Evolutionary conservation across 306 rosid genomes (phyloP).

Genomic region (Heteromeles arbutifolia): DNA sequence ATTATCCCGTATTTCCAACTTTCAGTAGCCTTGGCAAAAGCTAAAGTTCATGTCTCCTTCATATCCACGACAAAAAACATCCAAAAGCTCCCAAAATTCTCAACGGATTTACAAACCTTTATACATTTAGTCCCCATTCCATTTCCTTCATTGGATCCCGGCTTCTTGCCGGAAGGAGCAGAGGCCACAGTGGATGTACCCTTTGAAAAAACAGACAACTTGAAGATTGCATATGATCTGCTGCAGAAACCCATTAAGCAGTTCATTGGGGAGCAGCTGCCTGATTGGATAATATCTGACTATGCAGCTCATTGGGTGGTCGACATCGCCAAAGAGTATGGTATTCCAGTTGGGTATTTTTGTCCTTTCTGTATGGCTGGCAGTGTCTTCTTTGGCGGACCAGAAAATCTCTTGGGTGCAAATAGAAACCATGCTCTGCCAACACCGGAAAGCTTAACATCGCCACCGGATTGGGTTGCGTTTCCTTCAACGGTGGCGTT

Average conservation of each 20-base stretch:
- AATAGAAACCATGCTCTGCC: background rate
- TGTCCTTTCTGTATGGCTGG: background rate
- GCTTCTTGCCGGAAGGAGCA: constrained; percentile 14
- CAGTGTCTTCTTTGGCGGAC: background rate
- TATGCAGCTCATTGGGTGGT: background rate
- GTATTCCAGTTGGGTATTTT: background rate
- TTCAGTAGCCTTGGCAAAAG: constrained; percentile 13
- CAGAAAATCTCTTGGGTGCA: background rate
- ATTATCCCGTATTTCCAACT: constrained; percentile 10
- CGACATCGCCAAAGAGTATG: background rate
- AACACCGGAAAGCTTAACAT: background rate
- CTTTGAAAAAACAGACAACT: constrained; percentile 1
- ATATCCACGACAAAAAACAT: constrained; percentile 17
- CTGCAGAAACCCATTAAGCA: background rate
- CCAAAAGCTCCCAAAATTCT: constrained; percentile 8
- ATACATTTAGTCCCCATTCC: constrained; percentile 5
- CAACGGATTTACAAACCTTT: background rate
- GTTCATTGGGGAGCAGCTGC: constrained; percentile 4
- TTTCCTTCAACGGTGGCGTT: constrained; percentile 1
- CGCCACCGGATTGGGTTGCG: background rate
- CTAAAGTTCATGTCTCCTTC: constrained; percentile 12
- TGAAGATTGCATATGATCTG: background rate
- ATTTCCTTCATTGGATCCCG: background rate
- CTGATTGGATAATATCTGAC: constrained; percentile 14
- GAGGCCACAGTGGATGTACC: constrained; percentile 22